These are phyloP conservation scores for Aspergillus indologenus DNA, from an alignment of 495 filamentous ascomycete species.

Conservation along the genomic window DNA sequence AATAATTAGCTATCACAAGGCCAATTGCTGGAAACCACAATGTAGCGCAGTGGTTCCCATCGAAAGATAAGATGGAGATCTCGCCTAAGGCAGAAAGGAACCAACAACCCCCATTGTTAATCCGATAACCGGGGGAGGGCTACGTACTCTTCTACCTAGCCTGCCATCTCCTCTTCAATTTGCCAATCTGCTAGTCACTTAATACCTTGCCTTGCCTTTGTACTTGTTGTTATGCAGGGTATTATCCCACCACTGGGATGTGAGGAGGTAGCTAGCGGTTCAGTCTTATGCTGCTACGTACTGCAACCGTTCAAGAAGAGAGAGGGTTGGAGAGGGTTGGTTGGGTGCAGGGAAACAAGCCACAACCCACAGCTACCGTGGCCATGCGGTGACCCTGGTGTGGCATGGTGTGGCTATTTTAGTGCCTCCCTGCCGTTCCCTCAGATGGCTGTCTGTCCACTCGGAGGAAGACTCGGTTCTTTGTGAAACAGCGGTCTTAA, in stretches of 20 bases:
- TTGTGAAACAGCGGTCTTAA: slow-evolving; percentile 4
- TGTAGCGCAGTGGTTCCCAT: background rate
- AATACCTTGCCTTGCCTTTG: background rate
- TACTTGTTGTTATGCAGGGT: background rate
- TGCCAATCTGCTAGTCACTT: background rate
- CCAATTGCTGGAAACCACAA: background rate
- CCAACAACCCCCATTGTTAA: background rate
- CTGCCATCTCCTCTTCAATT: background rate
- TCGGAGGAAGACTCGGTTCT: background rate
- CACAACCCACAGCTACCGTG: too few species aligned
- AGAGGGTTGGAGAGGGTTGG: background rate
- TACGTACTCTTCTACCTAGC: background rate
- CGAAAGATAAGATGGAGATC: background rate
- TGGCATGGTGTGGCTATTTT: slow-evolving; percentile 5
- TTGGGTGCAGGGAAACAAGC: background rate
- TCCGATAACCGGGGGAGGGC: background rate
- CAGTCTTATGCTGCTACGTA: too few species aligned
- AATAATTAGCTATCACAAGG: background rate
- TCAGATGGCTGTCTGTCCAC: background rate
- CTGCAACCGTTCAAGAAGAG: background rate
- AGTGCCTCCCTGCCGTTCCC: background rate
- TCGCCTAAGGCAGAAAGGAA: background rate
- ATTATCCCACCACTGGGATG: background rate
- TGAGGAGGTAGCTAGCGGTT: too few species aligned
- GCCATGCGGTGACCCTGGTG: background rate